Base-by-base conservation (phyloP, 371 early-diverging fungal species). In the Syncephalastrum monosporum region DNA sequence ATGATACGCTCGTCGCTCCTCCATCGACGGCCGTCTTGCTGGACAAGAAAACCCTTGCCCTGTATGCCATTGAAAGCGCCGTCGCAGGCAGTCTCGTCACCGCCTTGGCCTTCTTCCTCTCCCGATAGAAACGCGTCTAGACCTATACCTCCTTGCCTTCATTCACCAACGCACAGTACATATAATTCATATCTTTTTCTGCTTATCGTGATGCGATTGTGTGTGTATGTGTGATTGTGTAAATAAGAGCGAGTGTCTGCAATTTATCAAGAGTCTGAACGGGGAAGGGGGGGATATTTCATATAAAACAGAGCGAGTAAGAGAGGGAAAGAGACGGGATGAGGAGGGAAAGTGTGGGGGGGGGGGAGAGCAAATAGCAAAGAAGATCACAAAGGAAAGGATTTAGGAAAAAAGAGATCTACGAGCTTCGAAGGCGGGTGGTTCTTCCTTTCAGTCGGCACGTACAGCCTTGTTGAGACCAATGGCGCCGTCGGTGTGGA, bases 61-160 rank as follows among this genome's bases (percentile, higher is more conserved):
- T 72, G 41, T 73, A 75, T 57, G 66, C 76, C 14, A 27, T 74
- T 50, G 70, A 73, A 53, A 70, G 79, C 50, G 79, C 79, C 19
- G 38, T 79, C 4, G 74, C 69, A 13, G 79, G 79, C 60, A 69
- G 79, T 21, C 27, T 76, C 1, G 47, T 72, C 5, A 71, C 79
- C 29, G 76, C 74, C 6, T 23, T 74, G 27, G 69, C 74, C 33
- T 55, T 72, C 47, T 69, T 69, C 51, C 62, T 71, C 25, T 69
- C 64, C 55, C 61, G 61, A 63, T 71, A 67, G 57, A 60, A 21
- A 19, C 3, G 5, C 1, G 41, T 3, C 23, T 43, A 44, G 27
- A 44, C 42, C 29, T 14, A 23, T 50, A 29, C 33, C 14, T 25
- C 33, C 50, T 50, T 15, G n/a, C 29, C 13, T 5, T 12, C 54